These are phyloP conservation scores for Penicillium lagena DNA, from an alignment of 495 filamentous ascomycete genomes.

Conservation along the genomic window DNA sequence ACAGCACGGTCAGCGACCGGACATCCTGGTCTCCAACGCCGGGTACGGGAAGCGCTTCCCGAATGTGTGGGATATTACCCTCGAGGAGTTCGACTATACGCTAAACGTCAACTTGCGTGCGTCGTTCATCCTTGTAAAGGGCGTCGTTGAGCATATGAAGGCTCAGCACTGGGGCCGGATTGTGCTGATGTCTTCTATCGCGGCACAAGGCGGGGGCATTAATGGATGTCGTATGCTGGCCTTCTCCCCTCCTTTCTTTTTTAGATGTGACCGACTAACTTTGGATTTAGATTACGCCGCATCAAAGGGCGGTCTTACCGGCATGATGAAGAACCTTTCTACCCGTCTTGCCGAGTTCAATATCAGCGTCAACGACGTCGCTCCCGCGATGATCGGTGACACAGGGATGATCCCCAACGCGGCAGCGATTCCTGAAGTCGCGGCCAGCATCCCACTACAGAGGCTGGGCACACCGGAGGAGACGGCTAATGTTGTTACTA, in stretches of 20 bases:
- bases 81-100: slow-evolving; percentile 64
- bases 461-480: slow-evolving; percentile 61
- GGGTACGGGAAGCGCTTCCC: slow-evolving; percentile 45
- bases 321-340: slow-evolving; percentile 61
- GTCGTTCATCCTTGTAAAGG: slow-evolving; percentile 59
- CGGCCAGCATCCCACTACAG: slow-evolving; percentile 52
- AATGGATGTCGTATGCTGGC: slow-evolving; percentile 53
- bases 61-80: slow-evolving; percentile 44
- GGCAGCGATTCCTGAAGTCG: slow-evolving; percentile 46
- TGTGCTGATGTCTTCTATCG: slow-evolving; percentile 62
- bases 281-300: slow-evolving; percentile 54
- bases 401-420: slow-evolving; percentile 60
- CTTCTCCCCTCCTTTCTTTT: background rate
- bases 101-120: slow-evolving; percentile 59
- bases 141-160: slow-evolving; percentile 60
- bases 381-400: slow-evolving; percentile 68
- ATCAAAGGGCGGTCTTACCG: slow-evolving; percentile 56
- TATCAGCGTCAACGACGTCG: slow-evolving; percentile 71
- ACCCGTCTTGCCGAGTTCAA: slow-evolving; percentile 54
- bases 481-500: slow-evolving; percentile 59
- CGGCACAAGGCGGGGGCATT: slow-evolving; percentile 58
- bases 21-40: slow-evolving; percentile 58
- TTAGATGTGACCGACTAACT: background rate
- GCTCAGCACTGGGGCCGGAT: slow-evolving; percentile 58
- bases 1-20: slow-evolving; percentile 47